Percentiles rank a stretch among this genome's conserved stretches.
Evolutionary conservation across 306 rosid genomes (phyloP).

Genomic region (Erythrophleum fordii): DNA sequence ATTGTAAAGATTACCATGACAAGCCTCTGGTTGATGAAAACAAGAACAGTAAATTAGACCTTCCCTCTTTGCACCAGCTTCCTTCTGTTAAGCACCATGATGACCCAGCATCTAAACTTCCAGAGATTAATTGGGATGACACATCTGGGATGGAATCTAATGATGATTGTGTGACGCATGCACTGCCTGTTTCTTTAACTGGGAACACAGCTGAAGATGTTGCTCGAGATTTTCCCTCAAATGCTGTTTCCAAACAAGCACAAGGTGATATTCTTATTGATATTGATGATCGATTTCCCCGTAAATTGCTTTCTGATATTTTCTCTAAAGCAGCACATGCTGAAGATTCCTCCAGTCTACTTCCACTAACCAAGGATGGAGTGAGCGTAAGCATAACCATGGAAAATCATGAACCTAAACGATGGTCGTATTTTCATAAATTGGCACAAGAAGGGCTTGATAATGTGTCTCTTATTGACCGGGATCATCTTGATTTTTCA

Average conservation of each 20-base stretch:
- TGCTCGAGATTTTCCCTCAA: conserved; percentile 41
- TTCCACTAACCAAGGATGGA: conserved; percentile 52
- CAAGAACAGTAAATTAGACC: conserved; percentile 36
- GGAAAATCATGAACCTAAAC: conserved; percentile 66
- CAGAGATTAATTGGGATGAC: conserved; percentile 46
- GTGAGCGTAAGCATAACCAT: conserved; percentile 60
- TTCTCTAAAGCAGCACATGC: conserved; percentile 55
- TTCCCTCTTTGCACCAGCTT: conserved; percentile 36
- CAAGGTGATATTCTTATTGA: conserved; percentile 65
- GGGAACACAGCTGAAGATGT: conserved; percentile 37
- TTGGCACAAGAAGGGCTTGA: conserved; percentile 63
- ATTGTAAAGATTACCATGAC: conserved; percentile 12
- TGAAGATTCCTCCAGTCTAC: conserved; percentile 41
- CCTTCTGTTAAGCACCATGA: conserved; percentile 36
- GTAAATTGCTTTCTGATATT: conserved; percentile 62
- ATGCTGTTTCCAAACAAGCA: conserved; percentile 43
- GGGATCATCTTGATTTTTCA: conserved; percentile 58
- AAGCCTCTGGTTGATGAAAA: conserved; percentile 38
- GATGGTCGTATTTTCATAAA: conserved; percentile 67
- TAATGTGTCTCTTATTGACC: conserved; percentile 65
- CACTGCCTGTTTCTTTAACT: conserved; percentile 34
- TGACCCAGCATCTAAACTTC: conserved; percentile 39
- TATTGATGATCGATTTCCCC: conserved; percentile 67
- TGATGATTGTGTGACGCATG: conserved; percentile 15
- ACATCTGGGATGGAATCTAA: conserved; percentile 30